Evolutionary conservation across 495 filamentous ascomycete species (phyloP), one percentile per base, ranked within the genome.

Genomic region (Daldinia loculata): DNA sequence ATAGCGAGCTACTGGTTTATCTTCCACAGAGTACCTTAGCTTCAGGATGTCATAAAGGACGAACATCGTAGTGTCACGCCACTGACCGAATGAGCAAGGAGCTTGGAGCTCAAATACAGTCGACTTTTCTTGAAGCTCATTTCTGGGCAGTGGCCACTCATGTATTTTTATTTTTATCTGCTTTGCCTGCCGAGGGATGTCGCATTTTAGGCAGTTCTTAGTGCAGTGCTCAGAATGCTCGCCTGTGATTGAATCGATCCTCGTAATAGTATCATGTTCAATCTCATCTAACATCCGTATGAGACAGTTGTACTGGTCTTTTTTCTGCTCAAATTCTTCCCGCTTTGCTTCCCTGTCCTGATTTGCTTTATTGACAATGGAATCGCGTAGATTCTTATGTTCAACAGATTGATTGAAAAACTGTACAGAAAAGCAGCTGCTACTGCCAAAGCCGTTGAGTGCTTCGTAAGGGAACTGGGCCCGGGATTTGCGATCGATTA

Each of bases 71-170:
- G 74, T 66, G 61, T 90, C 81, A 2, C 90, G 80, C 90, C 89
- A 93, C 8, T 72, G 51, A 11, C 45, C 66, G 45, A 90, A 83
- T 0, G 66, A 55, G 0, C 17, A 9, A 6, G 89, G 88, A 0
- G 84, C 74, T 9, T 67, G 39, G 0, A 91, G 78, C 75, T 92
- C 89, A 51, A 92, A 90, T 0, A 91, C 82, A 0, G 80, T 80
- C 0, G 85, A 77, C 61, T 86, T 84, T 0, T 81, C 78, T 22
- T 82, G 29, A 0, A 59, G 36, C 0, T 34, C 6, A 17, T 80
- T 55, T 0, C n/a, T 14, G 0, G 89, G 86, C 8, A 92, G 75
- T 3, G 90, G 89, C 89, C 87, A 91, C 67, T 91, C 89, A 61
- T 89, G 80, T 56, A 88, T 57, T 0, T 70, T 5, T 48, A 93